Base-by-base conservation (phyloP, 2,329 filamentous ascomycete genomes). In the Rutstroemia sp. region DNA sequence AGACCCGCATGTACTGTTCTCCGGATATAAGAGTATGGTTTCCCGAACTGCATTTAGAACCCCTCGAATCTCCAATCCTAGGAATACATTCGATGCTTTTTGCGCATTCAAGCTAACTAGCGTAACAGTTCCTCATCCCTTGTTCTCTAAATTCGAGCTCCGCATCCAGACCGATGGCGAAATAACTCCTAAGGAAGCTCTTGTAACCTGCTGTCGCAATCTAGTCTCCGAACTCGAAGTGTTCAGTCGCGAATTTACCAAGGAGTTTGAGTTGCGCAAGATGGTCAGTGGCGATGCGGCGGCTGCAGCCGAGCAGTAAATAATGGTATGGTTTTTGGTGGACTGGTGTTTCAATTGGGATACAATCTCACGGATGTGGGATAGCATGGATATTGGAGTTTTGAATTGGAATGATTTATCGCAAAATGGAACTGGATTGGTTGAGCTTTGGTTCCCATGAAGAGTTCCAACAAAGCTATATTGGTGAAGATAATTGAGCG, bases 111-210 rank as follows among this genome's bases (percentile, higher is more conserved):
- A 10, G 19, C 42, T 46, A 46, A 46, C 42, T 23, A 37, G 14
- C 39, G 37, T 9, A 27, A 47, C 47, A 67, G 68, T 73, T 30
- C 72, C 73, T 12, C 73, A 75, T 55, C 73, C 73, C 4, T 65
- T 75, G 37, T 72, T 74, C 57, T 68, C 73, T 48, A 78, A 75
- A 57, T 84, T 89, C 70, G 76, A 84, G 65, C 77, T 99, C 58
- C 89, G 94, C 57, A 82, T 99, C 58, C 91, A 96, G 73, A 99
- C 94, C 4, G 90, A 97, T 69, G 94, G 94, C 58, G 81, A 81
- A 23, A 80, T 96, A 61, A 88, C 87, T 1, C 91, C 94, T n/a
- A 92, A 92, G 64, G 89, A 96, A 65, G 91, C 92, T 1, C 78
- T 99, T 42, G 78, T 94, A 55, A 81, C 85, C 51, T 86, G 87